Evolutionary conservation across 768 basidiomycete species (phyloP).

Genomic region (Mycena floridula): DNA sequence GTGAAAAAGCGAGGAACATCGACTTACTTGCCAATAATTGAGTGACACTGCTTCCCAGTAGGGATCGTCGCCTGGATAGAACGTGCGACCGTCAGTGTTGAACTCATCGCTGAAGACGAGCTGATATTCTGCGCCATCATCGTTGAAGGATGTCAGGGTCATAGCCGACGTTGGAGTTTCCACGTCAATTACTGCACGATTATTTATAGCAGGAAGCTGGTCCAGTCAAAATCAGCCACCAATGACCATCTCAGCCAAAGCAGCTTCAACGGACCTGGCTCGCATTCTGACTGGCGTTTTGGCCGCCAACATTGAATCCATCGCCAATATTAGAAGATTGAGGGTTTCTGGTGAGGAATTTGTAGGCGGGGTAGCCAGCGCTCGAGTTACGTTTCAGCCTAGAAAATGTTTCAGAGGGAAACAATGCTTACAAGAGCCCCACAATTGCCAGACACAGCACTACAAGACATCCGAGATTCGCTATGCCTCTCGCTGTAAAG

Average conservation of each 20-base stretch:
- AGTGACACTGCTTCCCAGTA: constrained; percentile 45
- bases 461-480: constrained; percentile 42
- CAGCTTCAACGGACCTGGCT: constrained; percentile 34
- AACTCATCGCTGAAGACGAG: constrained; percentile 72
- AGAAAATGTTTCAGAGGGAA: constrained; percentile 12
- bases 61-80: constrained; percentile 45
- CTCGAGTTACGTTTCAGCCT: constrained; percentile 7
- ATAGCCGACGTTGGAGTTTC: constrained; percentile 44
- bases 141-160: constrained; percentile 32
- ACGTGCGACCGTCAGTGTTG: constrained; percentile 48
- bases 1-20: not conserved
- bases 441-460: constrained; percentile 25
- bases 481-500: constrained; percentile 39
- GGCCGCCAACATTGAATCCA: constrained; percentile 44
- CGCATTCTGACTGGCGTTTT: constrained; percentile 40
- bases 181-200: constrained; percentile 50
- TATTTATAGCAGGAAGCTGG: constrained; percentile 17
- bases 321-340: constrained; percentile 24
- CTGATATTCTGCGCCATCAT: constrained; percentile 19
- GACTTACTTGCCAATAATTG: constrained; percentile 54
- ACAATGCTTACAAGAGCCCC: constrained; percentile 29
- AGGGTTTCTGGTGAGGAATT: constrained; percentile 22
- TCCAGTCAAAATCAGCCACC: not conserved
- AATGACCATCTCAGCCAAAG: not conserved
- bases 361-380: constrained; percentile 31